A percentile compares a stretch with the other conserved stretches of the same genome.
phyloP scores from a whole-genome alignment of 148 eudicot species.

The Chenopodium album region DNA sequence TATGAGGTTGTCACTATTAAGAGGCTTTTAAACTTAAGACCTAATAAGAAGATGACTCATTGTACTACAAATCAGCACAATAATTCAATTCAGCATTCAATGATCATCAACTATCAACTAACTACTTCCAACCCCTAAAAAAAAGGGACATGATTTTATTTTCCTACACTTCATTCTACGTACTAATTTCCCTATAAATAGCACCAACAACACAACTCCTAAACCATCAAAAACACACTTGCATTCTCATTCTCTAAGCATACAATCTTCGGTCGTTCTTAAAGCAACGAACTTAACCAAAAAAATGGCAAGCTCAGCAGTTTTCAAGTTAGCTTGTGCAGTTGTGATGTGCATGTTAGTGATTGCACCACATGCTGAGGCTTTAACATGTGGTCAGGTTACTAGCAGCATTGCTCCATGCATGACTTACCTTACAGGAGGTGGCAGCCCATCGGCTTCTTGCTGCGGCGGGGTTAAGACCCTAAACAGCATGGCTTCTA shows the following conservation, averaged over 20 bases:
- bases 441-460: not conserved
- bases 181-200: conserved; percentile 18
- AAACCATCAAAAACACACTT: not conserved
- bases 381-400: conserved; percentile 37
- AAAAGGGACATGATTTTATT: not conserved
- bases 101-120: not conserved
- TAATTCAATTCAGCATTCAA: not conserved
- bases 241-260: not conserved
- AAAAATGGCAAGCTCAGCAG: conserved; percentile 27
- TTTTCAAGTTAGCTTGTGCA: conserved; percentile 24
- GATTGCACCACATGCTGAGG: conserved; percentile 36
- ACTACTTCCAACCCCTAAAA: not conserved
- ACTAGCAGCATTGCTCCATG: conserved; percentile 19
- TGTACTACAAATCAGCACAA: not conserved
- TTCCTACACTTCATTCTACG: not conserved
- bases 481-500: conserved; percentile 34
- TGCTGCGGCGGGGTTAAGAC: conserved; percentile 34
- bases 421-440: conserved; percentile 20
- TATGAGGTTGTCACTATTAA: too few relatives aligned
- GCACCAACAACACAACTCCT: not conserved
- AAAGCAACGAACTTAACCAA: not conserved
- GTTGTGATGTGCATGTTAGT: conserved; percentile 38
- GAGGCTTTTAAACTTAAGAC: not conserved
- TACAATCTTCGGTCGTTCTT: not conserved
- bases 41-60: not conserved